phyloP scores from a whole-genome alignment of 495 filamentous ascomycete species.

The Neurospora sp. region DNA sequence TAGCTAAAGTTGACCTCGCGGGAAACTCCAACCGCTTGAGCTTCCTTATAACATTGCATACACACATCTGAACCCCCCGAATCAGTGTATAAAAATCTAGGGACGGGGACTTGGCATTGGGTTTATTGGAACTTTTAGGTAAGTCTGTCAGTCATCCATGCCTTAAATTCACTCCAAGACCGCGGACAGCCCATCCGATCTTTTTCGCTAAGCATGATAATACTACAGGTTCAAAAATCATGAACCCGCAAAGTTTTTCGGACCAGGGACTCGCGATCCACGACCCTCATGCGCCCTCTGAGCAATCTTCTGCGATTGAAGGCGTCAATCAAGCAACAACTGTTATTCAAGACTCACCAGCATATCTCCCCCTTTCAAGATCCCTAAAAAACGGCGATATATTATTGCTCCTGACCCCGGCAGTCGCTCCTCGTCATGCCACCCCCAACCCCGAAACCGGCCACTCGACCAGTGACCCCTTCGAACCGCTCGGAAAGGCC shows the following conservation, averaged over 20 bases:
- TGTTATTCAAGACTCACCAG: conserved; percentile 25
- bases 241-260: not conserved
- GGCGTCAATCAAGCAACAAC: conserved; percentile 1
- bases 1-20: not conserved
- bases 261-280: not conserved
- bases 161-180: not conserved
- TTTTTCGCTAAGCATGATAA: not conserved
- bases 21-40: not conserved
- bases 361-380: conserved; percentile 31
- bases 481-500: conserved; percentile 48
- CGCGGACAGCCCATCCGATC: not conserved
- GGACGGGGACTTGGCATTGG: not conserved
- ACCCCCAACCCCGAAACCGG: conserved; percentile 3
- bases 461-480: conserved; percentile 38
- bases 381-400: conserved; percentile 36
- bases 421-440: conserved; percentile 34
- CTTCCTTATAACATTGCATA: not conserved
- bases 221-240: not conserved
- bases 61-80: not conserved
- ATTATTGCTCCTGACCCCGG: conserved; percentile 50
- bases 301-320: not conserved
- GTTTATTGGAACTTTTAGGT: not conserved
- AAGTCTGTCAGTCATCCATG: not conserved
- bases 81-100: not conserved
- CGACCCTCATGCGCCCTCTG: not conserved